Base-by-base conservation (phyloP, 345 rosid genomes). In the Eucalyptus erythrocorys region DNA sequence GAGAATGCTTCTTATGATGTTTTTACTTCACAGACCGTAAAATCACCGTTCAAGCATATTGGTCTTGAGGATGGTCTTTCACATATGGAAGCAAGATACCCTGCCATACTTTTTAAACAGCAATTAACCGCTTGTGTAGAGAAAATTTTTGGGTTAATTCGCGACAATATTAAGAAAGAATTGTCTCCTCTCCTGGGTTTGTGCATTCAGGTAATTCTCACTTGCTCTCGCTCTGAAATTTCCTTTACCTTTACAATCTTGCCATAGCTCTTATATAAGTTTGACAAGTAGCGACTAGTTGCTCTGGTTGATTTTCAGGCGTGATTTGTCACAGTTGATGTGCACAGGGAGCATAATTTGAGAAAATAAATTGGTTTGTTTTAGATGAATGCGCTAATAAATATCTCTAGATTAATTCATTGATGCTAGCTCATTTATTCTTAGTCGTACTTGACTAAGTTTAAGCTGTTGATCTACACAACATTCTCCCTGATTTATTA, bases 121-220 rank as follows among this genome's bases (percentile, higher is more conserved):
- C 99, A 97, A 89, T 90, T 97, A 86, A 97, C 99, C 85, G 97
- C 99, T 90, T 97, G 98, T 91, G 99, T 97, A 86, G 99, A 97
- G 95, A 97, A 97, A 94, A 96, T 97, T 27, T 97, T 96, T 93
- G 99, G 99, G 89, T 91, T 97, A 92, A 96, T 97, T 88, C 97
- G 99, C 88, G 99, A 97, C 92, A 95, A 97, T 89, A 91, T 97
- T 94, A 97, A 97, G 93, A 97, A 96, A 91, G 99, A 96, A 89
- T 91, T 97, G 71, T 95, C 97, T 53, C 98, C 98, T 37, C 95
- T 97, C 55, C 90, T 97, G 90, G 94, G 93, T 87, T 92, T 71
- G 85, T 97, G 99, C 95, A 96, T 96, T 93, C 99, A 97, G 97
- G 99, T 95, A 68, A 93, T 66, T n/a, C 81, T 53, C 81, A 32